These are phyloP conservation scores for Sporothrix pseudoabietina DNA, from an alignment of 2,329 filamentous ascomycete genomes.

Conservation along the genomic window DNA sequence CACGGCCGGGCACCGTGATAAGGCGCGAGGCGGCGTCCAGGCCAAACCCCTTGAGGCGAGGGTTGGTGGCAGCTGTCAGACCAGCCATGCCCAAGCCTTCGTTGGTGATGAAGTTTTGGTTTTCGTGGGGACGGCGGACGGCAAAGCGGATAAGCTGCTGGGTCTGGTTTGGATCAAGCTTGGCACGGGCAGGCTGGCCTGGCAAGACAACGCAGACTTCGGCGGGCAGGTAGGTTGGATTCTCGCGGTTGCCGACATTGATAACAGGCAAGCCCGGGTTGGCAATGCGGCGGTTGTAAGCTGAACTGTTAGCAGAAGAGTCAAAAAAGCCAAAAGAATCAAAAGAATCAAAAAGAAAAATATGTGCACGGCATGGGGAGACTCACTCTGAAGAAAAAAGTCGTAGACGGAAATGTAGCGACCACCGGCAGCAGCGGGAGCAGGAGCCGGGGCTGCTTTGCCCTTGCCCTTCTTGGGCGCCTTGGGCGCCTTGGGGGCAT, in stretches of 20 bases:
- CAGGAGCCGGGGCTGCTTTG: conserved; percentile 30
- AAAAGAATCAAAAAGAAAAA: not conserved
- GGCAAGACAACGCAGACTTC: conserved; percentile 59
- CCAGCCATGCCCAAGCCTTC: conserved; percentile 55
- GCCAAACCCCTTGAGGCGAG: conserved; percentile 50
- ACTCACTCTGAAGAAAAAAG: conserved; percentile 51
- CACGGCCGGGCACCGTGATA: conserved; percentile 64
- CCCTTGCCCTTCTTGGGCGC: conserved; percentile 8
- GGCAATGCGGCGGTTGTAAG: conserved; percentile 43
- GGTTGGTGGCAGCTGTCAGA: conserved; percentile 44
- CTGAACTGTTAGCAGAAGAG: conserved; percentile 32
- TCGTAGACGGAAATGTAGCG: conserved; percentile 55
- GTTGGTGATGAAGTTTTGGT: conserved; percentile 56
- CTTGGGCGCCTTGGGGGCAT: not conserved
- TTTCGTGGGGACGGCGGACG: conserved; percentile 57
- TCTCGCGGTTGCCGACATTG: conserved; percentile 58
- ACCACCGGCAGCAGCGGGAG: conserved; percentile 36
- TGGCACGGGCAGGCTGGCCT: conserved; percentile 56
- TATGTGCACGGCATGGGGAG: not conserved
- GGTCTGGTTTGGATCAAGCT: conserved; percentile 57
- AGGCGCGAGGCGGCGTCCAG: conserved; percentile 51
- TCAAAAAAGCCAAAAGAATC: not conserved
- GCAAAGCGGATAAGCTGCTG: conserved; percentile 63
- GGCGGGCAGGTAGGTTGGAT: conserved; percentile 60
- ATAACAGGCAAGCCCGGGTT: conserved; percentile 52